These are phyloP conservation scores for Aspergillus carlsbadensis DNA, from an alignment of 495 filamentous ascomycete genomes.

Conservation along the genomic window DNA sequence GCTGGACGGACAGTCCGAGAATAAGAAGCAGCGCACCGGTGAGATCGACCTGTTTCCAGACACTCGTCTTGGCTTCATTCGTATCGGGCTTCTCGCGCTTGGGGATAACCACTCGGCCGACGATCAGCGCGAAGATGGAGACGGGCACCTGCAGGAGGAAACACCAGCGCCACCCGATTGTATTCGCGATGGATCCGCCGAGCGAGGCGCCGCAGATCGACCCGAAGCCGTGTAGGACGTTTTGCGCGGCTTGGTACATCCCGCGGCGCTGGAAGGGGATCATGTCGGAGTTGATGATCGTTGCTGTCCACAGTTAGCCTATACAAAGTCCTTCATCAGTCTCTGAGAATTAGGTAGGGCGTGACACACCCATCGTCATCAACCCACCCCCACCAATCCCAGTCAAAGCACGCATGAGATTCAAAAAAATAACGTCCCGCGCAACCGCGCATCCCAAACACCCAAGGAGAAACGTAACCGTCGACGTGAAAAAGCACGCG, in stretches of 20 bases:
- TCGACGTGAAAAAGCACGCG: slow-evolving; percentile 41
- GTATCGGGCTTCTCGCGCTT: slow-evolving; percentile 25
- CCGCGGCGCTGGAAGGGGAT: slow-evolving; percentile 62
- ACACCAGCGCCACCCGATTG: slow-evolving; percentile 68
- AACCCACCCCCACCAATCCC: slow-evolving; percentile 61
- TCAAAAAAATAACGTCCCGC: slow-evolving; percentile 59
- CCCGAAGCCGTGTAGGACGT: slow-evolving; percentile 62
- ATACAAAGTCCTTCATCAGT: neutral
- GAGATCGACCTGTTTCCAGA: slow-evolving; percentile 59
- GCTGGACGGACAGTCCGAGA: slow-evolving; percentile 54
- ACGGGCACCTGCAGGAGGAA: slow-evolving; percentile 48
- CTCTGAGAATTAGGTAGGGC: neutral
- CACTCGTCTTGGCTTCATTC: slow-evolving; percentile 27
- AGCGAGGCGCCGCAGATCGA: slow-evolving; percentile 65
- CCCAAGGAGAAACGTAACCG: slow-evolving; percentile 44
- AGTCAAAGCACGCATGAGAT: slow-evolving; percentile 76
- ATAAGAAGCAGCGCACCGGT: slow-evolving; percentile 55
- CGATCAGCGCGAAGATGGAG: slow-evolving; percentile 49
- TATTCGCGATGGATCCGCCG: slow-evolving; percentile 64
- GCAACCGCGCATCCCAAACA: slow-evolving; percentile 50
- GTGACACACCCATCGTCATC: slow-evolving; percentile 57
- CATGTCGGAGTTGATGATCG: slow-evolving; percentile 65
- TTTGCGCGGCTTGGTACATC: slow-evolving; percentile 65
- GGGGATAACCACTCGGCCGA: slow-evolving; percentile 54
- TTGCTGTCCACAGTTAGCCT: slow-evolving; percentile 37